Conservation (phyloP, 345 rosid genomes). For the Brassica rapa region DNA sequence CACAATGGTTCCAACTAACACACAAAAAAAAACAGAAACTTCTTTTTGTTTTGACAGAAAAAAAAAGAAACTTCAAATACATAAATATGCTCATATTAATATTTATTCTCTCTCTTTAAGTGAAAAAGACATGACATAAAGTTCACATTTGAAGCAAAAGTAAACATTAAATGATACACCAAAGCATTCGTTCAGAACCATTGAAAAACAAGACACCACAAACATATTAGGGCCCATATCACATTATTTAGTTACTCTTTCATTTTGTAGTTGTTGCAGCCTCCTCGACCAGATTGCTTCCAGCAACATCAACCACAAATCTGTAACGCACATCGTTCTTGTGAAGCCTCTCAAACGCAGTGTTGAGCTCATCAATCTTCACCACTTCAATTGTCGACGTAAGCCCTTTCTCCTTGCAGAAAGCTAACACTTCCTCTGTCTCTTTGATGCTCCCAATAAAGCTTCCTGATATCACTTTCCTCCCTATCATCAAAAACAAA, state of each 20-base stretch:
- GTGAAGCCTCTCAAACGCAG: slow-evolving; percentile 62
- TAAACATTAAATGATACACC: neutral
- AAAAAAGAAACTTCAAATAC: neutral
- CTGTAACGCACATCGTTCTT: slow-evolving; percentile 66
- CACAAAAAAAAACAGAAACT: no score
- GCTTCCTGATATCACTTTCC: slow-evolving; percentile 60
- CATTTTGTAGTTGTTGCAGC: slow-evolving; percentile 21
- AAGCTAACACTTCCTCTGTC: slow-evolving; percentile 51
- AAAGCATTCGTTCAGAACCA: slow-evolving; percentile 14
- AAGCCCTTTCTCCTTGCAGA: slow-evolving; percentile 60
- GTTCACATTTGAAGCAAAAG: neutral
- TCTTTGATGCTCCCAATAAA: slow-evolving; percentile 65
- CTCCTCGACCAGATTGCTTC: slow-evolving; percentile 49
- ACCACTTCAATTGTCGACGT: slow-evolving; percentile 55
- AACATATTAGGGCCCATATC: slow-evolving; percentile 9
- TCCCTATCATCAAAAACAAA: slow-evolving; percentile 40
- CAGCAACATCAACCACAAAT: slow-evolving; percentile 61
- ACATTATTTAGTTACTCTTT: neutral
- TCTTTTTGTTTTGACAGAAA: no score
- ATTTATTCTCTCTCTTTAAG: neutral
- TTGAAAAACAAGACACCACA: neutral
- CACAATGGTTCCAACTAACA: neutral
- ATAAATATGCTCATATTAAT: neutral
- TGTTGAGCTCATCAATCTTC: slow-evolving; percentile 54
- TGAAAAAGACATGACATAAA: neutral